A percentile compares a stretch with the other conserved stretches of the same genome.
Evolutionary conservation across 768 basidiomycete species (phyloP).

Genomic region (Lentinula edodes): DNA sequence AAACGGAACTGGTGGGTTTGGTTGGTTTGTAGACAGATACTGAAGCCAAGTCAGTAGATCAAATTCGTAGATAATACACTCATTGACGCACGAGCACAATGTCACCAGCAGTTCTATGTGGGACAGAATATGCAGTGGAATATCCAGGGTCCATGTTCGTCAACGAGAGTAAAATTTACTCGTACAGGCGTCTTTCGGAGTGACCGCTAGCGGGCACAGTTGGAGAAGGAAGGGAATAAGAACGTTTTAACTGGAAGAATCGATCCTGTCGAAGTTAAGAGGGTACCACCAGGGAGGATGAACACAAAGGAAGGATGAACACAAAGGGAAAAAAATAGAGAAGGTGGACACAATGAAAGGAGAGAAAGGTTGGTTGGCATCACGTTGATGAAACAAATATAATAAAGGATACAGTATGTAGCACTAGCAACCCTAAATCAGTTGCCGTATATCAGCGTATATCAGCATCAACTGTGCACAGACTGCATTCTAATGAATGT

Average conservation of each 20-base stretch:
- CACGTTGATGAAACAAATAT: background rate
- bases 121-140: conserved; percentile 1
- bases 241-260: conserved; percentile 10
- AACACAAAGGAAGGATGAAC: background rate
- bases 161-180: conserved; percentile 1
- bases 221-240: conserved; percentile 7
- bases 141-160: conserved; percentile 5
- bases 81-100: conserved; percentile 19
- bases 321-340: conserved; percentile 2
- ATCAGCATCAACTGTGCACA: background rate
- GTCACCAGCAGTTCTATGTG: conserved; percentile 8
- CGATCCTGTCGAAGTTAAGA: conserved; percentile 18
- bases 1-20: conserved; percentile 25
- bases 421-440: background rate
- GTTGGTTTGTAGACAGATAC: conserved; percentile 27
- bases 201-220: conserved; percentile 6
- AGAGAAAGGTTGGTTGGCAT: background rate
- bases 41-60: conserved; percentile 6
- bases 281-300: conserved; percentile 2
- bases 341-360: conserved; percentile 8
- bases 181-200: background rate
- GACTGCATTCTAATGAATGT: background rate
- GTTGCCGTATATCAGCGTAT: background rate
- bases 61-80: background rate
- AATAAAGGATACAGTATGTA: background rate